Evolutionary conservation across 495 filamentous ascomycete genomes (phyloP).

Genomic region (Podospora pseudocomata): DNA sequence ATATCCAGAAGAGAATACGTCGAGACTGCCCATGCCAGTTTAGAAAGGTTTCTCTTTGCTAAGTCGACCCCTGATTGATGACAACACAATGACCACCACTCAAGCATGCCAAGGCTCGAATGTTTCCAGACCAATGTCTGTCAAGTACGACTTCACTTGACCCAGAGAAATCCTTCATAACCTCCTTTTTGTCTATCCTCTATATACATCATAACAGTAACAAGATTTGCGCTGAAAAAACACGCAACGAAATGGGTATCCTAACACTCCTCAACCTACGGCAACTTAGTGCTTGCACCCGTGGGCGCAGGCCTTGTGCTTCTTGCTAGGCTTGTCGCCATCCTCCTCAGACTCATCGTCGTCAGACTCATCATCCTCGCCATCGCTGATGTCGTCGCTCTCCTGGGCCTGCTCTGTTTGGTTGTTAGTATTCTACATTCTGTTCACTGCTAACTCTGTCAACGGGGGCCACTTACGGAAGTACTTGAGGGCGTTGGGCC

Average conservation of each 20-base stretch:
- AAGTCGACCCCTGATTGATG: neutral
- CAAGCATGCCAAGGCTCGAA: neutral
- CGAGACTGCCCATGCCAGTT: neutral
- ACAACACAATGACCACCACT: neutral
- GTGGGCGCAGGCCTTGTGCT: conserved; percentile 38
- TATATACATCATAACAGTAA: neutral
- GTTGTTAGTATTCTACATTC: neutral
- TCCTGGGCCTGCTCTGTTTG: conserved; percentile 61
- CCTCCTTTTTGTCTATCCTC: neutral
- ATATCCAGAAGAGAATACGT: neutral
- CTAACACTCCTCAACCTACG: neutral
- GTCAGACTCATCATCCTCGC: conserved; percentile 44
- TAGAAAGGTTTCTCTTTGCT: conserved; percentile 1
- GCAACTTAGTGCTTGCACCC: conserved; percentile 18
- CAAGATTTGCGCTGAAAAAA: neutral
- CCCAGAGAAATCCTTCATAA: neutral
- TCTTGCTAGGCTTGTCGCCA: conserved; percentile 42
- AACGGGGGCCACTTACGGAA: conserved; percentile 62
- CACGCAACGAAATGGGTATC: neutral
- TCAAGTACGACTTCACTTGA: neutral
- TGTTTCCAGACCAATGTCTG: neutral
- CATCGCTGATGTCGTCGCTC: conserved; percentile 52
- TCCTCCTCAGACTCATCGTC: conserved; percentile 42
- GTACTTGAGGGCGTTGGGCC: conserved; percentile 80
- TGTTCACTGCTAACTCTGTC: neutral